Percentiles rank a stretch among this genome's conserved stretches.
phyloP scores from a whole-genome alignment of 805 yeast genomes.

The Yarrowia phangngaensis region DNA sequence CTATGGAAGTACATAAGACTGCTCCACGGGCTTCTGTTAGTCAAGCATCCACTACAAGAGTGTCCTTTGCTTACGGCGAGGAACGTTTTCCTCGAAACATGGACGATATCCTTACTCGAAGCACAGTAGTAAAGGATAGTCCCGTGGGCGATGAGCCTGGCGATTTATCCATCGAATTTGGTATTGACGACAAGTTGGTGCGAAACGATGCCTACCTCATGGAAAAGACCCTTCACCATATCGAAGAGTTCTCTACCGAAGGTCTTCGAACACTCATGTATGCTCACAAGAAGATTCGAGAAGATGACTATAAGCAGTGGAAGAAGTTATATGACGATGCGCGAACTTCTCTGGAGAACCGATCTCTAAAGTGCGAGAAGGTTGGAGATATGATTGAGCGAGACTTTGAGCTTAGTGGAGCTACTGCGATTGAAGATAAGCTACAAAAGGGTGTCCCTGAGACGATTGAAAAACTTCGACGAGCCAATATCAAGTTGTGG shows the following conservation, averaged over 20 bases:
- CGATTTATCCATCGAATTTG: constrained; percentile 22
- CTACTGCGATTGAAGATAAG: constrained; percentile 96
- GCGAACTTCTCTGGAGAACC: constrained; percentile 64
- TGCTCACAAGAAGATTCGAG: constrained; percentile 67
- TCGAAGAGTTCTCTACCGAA: constrained; percentile 91
- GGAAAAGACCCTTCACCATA: constrained; percentile 81
- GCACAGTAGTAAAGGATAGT: background rate
- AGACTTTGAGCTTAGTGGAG: constrained; percentile 71
- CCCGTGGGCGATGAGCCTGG: constrained; percentile 14
- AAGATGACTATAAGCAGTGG: constrained; percentile 63
- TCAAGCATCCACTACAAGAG: constrained; percentile 11
- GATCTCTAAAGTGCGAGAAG: constrained; percentile 61
- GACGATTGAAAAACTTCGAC: constrained; percentile 81
- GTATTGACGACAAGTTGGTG: constrained; percentile 52
- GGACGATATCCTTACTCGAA: constrained; percentile 17
- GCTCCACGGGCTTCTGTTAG: constrained; percentile 6
- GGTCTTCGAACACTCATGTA: constrained; percentile 89
- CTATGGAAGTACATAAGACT: constrained; percentile 22
- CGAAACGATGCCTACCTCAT: constrained; percentile 70
- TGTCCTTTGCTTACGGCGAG: constrained; percentile 17
- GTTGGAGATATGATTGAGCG: constrained; percentile 72
- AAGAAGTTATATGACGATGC: constrained; percentile 64
- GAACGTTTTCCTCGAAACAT: constrained; percentile 22
- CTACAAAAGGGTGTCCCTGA: constrained; percentile 96
- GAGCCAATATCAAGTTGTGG: constrained; percentile 96